Evolutionary conservation across 1,284 basidiomycete genomes (phyloP).

Genomic region (Gymnopus androsaceus): DNA sequence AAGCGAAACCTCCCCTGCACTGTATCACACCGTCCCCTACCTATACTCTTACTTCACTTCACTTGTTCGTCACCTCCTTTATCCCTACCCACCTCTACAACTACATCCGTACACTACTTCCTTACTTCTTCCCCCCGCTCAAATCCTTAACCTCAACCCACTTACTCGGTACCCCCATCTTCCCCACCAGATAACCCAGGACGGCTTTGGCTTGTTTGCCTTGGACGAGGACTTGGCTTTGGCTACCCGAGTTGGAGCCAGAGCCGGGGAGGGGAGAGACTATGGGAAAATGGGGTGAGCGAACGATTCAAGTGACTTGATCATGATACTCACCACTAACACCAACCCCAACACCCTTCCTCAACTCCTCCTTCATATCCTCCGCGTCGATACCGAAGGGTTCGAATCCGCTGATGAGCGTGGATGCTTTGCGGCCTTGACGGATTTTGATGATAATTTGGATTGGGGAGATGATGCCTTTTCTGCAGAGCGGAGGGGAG

Average conservation of each 20-base stretch:
- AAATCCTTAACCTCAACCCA: constrained; percentile 67
- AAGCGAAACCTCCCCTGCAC: no score
- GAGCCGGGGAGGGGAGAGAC: constrained; percentile 61
- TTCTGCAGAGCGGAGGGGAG: constrained; percentile 50
- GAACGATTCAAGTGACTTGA: constrained; percentile 47
- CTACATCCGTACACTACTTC: no score
- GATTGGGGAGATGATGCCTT: constrained; percentile 73
- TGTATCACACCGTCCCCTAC: no score
- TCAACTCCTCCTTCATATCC: constrained; percentile 78
- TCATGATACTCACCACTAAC: no score
- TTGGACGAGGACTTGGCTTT: constrained; percentile 79
- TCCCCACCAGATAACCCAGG: constrained; percentile 61
- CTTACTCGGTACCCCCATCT: constrained; percentile 77
- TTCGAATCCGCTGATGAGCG: constrained; percentile 78
- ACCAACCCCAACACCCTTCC: constrained; percentile 74
- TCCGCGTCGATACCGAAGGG: constrained; percentile 64
- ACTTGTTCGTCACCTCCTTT: no score
- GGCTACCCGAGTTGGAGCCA: constrained; percentile 46
- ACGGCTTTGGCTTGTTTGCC: constrained; percentile 76
- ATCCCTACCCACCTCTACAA: no score
- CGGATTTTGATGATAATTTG: constrained; percentile 69
- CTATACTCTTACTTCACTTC: no score
- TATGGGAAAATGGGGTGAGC: constrained; percentile 25
- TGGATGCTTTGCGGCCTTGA: constrained; percentile 77
- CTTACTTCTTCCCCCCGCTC: constrained; percentile 41